These are phyloP conservation scores for Cyberlindnera misumaiensis DNA, from an alignment of 805 yeast species.

Conservation along the genomic window DNA sequence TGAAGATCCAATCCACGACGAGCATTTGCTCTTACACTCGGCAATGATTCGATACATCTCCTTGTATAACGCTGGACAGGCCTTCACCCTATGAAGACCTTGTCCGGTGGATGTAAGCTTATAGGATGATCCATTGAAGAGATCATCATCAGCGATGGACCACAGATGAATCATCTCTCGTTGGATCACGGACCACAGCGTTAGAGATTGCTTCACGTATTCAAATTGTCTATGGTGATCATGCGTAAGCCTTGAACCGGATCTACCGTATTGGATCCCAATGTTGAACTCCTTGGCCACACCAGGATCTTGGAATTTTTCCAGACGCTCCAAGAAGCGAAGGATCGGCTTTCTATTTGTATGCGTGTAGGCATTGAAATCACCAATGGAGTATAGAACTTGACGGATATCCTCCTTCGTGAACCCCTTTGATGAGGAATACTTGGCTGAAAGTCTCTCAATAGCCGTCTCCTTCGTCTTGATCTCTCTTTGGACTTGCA, in stretches of 20 bases:
- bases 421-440: constrained; percentile 34
- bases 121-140: constrained; percentile 49
- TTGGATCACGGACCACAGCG: constrained; percentile 72
- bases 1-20: constrained; percentile 73
- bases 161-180: constrained; percentile 71
- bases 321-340: constrained; percentile 50
- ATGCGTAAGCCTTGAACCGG: constrained; percentile 70
- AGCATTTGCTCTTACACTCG: constrained; percentile 57
- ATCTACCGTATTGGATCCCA: constrained; percentile 58
- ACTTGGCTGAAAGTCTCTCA: constrained; percentile 47
- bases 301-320: constrained; percentile 40
- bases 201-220: constrained; percentile 68
- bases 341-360: constrained; percentile 63
- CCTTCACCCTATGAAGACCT: constrained; percentile 69
- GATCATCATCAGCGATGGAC: constrained; percentile 71
- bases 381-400: constrained; percentile 71
- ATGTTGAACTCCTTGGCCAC: constrained; percentile 36
- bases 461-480: constrained; percentile 64
- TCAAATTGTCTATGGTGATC: constrained; percentile 66
- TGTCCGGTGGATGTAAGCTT: constrained; percentile 69
- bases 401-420: constrained; percentile 61
- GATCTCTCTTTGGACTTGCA: constrained; percentile 50
- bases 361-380: constrained; percentile 64
- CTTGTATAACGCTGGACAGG: constrained; percentile 62
- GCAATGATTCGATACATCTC: constrained; percentile 63